Evolutionary conservation across 768 basidiomycete genomes (phyloP), one percentile per base, ranked within the genome.

Genomic region (Mycena polygramma): DNA sequence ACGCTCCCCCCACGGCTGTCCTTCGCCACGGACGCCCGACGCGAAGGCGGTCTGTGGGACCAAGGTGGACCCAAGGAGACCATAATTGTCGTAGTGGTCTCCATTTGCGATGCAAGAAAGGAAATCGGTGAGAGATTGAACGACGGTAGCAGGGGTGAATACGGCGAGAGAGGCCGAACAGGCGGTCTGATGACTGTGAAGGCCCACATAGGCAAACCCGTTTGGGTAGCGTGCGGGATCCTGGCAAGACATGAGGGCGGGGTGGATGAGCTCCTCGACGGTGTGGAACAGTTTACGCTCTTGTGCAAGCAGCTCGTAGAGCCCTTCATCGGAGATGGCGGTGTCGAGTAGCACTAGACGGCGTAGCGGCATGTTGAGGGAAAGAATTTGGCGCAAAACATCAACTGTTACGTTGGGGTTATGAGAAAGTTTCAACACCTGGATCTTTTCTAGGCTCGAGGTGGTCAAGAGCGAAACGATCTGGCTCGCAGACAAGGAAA

Each of bases 191-290:
- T n/a, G 10, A 0, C 19, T 1, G 30, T 9, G 15, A 14, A 69
- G 2, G 22, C 43, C 52, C 11, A 74, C 30, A 53, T 73, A 74
- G 19, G 74, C 57, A 54, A 80, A 80, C 11, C 69, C 70, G 41
- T 65, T 71, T 8, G 77, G 73, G 49, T 75, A 77, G 6, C 37
- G 11, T 22, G 61, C 48, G 36, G 58, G 39, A 37, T 65, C 45
- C 49, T 67, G 51, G 61, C 37, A 55, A 14, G 48, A 24, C 22
- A 80, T 58, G 55, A 81, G 63, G 20, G 69, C 64, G 2, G 79
- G 79, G 59, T 82, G 81, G 14, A 77, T 55, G 57, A 83, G 71
- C 20, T 75, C 74, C 43, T 80, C 78, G 26, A 82, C 53, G 53
- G 73, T 46, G 30, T 61, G 49, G 67, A 81, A 81, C 7, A 82